A percentile compares a stretch with the other conserved stretches of the same genome.
phyloP scores from a whole-genome alignment of 2,329 filamentous ascomycete species.

The Lizonia empirigonia region DNA sequence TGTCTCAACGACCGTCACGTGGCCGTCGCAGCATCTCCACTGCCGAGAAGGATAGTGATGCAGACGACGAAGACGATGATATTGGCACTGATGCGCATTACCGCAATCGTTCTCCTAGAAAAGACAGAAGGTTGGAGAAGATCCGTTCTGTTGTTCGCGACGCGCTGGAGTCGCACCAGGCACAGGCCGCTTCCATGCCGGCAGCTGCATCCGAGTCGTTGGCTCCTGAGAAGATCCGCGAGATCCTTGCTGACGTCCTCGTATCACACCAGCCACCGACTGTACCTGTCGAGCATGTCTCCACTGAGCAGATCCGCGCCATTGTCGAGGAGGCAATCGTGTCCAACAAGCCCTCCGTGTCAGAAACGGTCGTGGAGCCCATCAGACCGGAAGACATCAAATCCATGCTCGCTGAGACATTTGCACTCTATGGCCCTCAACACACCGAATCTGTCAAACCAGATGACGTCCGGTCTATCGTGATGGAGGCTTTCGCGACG shows the following conservation, averaged over 20 bases:
- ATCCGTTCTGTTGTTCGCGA: conserved; percentile 67
- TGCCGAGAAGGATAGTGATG: conserved; percentile 79
- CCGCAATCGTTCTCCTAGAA: conserved; percentile 76
- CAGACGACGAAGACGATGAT: conserved; percentile 89
- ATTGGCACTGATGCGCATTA: conserved; percentile 58
- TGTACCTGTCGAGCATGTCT: conserved; percentile 35
- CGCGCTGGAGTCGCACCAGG: conserved; percentile 61
- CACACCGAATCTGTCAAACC: conserved; percentile 50
- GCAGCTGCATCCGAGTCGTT: conserved; percentile 36
- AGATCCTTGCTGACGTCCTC: conserved; percentile 66
- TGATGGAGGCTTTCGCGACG: conserved; percentile 65
- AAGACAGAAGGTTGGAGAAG: conserved; percentile 81
- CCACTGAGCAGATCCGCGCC: conserved; percentile 73
- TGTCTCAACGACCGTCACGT: conserved; percentile 58
- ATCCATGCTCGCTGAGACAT: conserved; percentile 32
- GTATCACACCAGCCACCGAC: conserved; percentile 49
- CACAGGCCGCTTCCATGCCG: conserved; percentile 36
- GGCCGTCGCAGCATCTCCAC: conserved; percentile 70
- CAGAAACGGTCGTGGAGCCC: conserved; percentile 24
- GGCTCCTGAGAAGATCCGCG: conserved; percentile 73
- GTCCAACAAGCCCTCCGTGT: conserved; percentile 44
- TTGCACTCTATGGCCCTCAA: conserved; percentile 28
- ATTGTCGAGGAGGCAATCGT: conserved; percentile 68
- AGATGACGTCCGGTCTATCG: conserved; percentile 37
- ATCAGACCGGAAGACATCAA: conserved; percentile 39